Percentiles rank a stretch among this genome's conserved stretches.
Evolutionary conservation across 345 rosid species (phyloP).

Genomic region (Boechera retrofracta): DNA sequence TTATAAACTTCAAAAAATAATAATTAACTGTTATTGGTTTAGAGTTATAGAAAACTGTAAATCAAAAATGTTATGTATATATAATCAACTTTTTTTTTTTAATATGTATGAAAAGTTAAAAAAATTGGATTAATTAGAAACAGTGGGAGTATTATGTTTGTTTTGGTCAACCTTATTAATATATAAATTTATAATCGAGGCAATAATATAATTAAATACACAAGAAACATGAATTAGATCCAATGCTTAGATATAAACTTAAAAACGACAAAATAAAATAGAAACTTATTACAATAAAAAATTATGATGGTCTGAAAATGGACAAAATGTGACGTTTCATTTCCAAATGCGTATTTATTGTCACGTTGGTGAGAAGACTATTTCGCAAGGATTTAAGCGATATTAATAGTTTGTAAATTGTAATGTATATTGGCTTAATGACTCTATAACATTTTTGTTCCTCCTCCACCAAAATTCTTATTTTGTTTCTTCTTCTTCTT

Average conservation of each 20-base stretch:
- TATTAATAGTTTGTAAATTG: no score
- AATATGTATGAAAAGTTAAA: no score
- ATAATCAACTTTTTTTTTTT: no score
- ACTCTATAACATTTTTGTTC: background rate
- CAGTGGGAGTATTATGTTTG: background rate
- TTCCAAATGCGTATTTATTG: background rate
- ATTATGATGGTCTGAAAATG: slow-evolving; percentile 28
- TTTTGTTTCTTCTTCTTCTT: background rate
- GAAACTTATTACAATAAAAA: background rate
- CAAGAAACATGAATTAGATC: background rate
- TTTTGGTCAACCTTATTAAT: background rate
- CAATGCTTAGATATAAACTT: background rate
- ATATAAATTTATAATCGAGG: background rate
- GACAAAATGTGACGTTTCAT: slow-evolving; percentile 20
- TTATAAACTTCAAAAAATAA: no score
- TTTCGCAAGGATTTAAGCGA: background rate
- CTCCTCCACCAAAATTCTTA: background rate
- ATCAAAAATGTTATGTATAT: no score
- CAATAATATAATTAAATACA: no score
- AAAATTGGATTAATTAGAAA: no score
- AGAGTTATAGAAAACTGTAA: no score
- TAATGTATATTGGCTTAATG: no score
- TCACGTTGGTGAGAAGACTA: slow-evolving; percentile 18
- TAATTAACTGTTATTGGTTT: no score
- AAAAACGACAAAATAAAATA: background rate